Conservation (phyloP, 1,284 basidiomycete species). For the Sphagnurus paluster region DNA sequence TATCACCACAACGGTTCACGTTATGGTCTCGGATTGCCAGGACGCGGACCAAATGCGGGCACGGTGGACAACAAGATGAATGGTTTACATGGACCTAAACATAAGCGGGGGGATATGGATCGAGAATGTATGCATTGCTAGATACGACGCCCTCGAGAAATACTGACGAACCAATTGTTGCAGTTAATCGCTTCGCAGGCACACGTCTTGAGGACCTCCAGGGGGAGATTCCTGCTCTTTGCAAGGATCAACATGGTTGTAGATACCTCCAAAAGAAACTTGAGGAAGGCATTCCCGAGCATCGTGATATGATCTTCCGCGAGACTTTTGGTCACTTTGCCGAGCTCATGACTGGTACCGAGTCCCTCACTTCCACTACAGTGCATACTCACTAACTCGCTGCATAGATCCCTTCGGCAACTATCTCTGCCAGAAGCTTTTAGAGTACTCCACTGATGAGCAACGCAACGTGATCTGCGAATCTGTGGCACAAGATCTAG, state of each 20-base stretch:
- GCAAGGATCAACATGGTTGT: conserved; percentile 99
- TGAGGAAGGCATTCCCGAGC: conserved; percentile 91
- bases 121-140: conserved; percentile 62
- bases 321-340: conserved; percentile 99
- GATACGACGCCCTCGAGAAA: background rate
- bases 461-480: conserved; percentile 98
- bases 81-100: conserved; percentile 87
- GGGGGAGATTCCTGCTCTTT: conserved; percentile 90
- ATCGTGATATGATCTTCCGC: conserved; percentile 98
- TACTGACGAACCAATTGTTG: conserved; percentile 10
- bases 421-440: conserved; percentile 97
- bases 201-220: conserved; percentile 94
- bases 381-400: conserved; percentile 2
- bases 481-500: conserved; percentile 94
- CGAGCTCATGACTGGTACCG: conserved; percentile 93
- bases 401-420: conserved; percentile 94
- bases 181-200: conserved; percentile 93
- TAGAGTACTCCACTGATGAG: conserved; percentile 98
- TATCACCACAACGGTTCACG: conserved; percentile 80
- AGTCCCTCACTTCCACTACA: background rate
- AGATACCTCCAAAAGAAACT: conserved; percentile 99
- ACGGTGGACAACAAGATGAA: conserved; percentile 75
- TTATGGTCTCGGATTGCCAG: conserved; percentile 66
- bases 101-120: conserved; percentile 92
- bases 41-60: conserved; percentile 46